Base-by-base conservation (phyloP, 805 yeast genomes). In the Yarrowia osloensis region DNA sequence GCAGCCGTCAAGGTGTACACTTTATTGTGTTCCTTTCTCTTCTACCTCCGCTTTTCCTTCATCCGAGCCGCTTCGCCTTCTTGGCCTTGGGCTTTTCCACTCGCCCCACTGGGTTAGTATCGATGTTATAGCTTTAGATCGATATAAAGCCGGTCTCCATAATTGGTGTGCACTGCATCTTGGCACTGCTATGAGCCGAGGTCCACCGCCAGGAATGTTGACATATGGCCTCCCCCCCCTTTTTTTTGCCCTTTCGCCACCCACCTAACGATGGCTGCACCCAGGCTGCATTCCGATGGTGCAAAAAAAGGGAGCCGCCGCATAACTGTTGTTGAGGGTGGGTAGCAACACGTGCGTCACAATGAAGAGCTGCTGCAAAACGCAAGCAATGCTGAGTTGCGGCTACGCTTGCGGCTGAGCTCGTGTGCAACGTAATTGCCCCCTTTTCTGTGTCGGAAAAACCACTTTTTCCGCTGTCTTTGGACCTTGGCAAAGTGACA, bases 91-190 rank as follows among this genome's bases (percentile, higher is more conserved):
- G 63, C 31, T 57, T 57, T 9, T 28, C 49, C 5, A 57, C 63
- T 21, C 49, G 28, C 40, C 63, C 63, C 49, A 57, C 63, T 57
- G 63, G 3, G 63, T 57, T 57, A 57, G 63, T 19, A 5, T 33
- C 35, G 35, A 12, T 33, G 12, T 33, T 4, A 15, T 33, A 33
- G 31, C 11, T 28, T 28, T 11, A 28, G 31, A 28, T 28, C 31
- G n/a, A n/a, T n/a, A n/a, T n/a, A n/a, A 28, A 1, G 31, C 7
- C 31, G 31, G 31, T 2, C 6, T 28, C 31, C 31, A 28, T 11
- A n/a, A n/a, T n/a, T n/a, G n/a, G n/a, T n/a, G n/a, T n/a, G n/a
- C n/a, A n/a, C n/a, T n/a, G n/a, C n/a, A n/a, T n/a, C n/a, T n/a
- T n/a, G n/a, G n/a, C n/a, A n/a, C n/a, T n/a, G n/a, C 31, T 28